Evolutionary conservation across 164 flowering plant genomes (phyloP), one percentile per base, ranked within the genome.

Genomic region (Cinnamomum micranthum): DNA sequence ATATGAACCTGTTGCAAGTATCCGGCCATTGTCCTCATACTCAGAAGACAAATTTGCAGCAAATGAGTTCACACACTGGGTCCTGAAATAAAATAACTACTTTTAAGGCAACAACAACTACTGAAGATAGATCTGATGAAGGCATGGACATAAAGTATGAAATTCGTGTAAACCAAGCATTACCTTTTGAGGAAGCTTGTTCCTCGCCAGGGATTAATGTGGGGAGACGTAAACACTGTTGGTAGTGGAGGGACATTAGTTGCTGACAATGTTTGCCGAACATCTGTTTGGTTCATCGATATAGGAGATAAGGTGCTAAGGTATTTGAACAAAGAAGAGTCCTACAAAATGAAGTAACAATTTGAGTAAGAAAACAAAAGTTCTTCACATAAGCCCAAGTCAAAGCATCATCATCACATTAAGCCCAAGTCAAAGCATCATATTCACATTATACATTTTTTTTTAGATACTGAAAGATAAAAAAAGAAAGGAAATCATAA

Each of bases 291-390:
- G 77, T 82, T 84, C 72, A 52, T 81, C 62, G 76, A 82, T 72
- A 87, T 82, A 13, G 90, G 90, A 35, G 92, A 87, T n/a, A 87
- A 73, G n/a, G 68, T 84, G 81, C 79, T 80, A n/a, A 83, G 35
- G 74, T 74, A 87, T 70, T 73, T 77, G 28, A 70, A 80, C 25
- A 86, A 74, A n/a, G 90, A 86, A 22, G 90, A 89, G 50, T 86
- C 92, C 90, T 89, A 81, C 74, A 81, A 76, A 67, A 52, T 15
- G 28, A 10, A 47, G 70, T 27, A 1, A 27, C 7, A 27, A 28
- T 9, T 5, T 11, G 14, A 22, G 15, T 22, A 28, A 71, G 58
- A 19, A 27, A 55, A 27, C 27, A 19, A n/a, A 33, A 70, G 27
- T 9, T 68, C 70, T 35, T 6, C 10, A 9, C 47, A 41, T 41